These are phyloP conservation scores for Tetradesmus obliquus DNA, from an alignment of 139 green algal species.

Conservation along the genomic window DNA sequence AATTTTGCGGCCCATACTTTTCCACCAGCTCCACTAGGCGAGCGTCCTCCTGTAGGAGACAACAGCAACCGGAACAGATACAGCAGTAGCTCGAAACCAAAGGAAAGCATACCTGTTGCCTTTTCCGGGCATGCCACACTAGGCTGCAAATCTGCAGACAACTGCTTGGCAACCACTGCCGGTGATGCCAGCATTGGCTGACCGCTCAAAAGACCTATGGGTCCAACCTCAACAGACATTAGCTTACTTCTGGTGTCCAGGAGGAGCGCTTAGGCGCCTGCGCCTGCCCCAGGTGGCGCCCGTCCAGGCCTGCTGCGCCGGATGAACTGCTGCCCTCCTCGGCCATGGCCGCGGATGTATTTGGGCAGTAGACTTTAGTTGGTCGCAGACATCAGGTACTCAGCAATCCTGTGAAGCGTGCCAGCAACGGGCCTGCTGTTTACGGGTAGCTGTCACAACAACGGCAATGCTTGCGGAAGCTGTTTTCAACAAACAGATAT, in stretches of 20 bases:
- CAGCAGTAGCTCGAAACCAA: neutral
- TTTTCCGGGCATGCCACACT: neutral
- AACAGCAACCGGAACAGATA: neutral
- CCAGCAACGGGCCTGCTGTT: neutral
- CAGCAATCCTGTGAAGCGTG: neutral
- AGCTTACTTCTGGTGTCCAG: neutral
- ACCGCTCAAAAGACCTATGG: neutral
- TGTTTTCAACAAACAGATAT: neutral
- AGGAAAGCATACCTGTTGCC: neutral
- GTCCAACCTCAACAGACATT: neutral
- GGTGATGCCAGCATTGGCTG: neutral
- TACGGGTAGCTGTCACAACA: neutral
- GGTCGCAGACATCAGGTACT: neutral
- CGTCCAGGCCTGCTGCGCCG: neutral
- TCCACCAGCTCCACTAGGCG: slow-evolving; percentile 46
- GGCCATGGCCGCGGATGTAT: neutral
- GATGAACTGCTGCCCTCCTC: neutral
- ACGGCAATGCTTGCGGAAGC: neutral
- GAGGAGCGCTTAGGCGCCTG: neutral
- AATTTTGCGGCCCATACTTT: slow-evolving; percentile 50
- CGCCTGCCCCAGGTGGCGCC: neutral
- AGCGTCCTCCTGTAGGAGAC: slow-evolving; percentile 38
- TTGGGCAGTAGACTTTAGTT: neutral
- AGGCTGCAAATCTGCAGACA: neutral
- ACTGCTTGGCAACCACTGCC: neutral